A percentile compares a stretch with the other conserved stretches of the same genome.
Evolutionary conservation across 2,329 filamentous ascomycete genomes (phyloP).

Genomic region (Cercospora nicotianae): DNA sequence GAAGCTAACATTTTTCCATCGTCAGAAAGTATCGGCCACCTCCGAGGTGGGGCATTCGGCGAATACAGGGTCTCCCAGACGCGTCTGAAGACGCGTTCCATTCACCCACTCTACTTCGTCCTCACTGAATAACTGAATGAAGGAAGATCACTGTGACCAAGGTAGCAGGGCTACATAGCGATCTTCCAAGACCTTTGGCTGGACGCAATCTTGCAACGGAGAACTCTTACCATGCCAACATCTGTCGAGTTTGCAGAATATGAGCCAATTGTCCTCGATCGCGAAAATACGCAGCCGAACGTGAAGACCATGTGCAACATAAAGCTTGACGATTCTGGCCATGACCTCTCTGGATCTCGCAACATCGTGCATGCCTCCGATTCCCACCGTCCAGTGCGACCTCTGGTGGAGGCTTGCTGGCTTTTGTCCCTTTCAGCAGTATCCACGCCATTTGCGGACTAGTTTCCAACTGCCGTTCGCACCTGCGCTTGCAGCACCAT

Average conservation of each 20-base stretch:
- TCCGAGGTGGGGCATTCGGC: constrained; percentile 1
- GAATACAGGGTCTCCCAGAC: neutral
- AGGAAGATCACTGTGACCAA: neutral
- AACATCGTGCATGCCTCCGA: neutral
- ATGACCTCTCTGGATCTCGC: neutral
- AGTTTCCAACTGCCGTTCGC: neutral
- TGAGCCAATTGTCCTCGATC: neutral
- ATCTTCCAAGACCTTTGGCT: neutral
- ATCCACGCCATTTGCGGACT: neutral
- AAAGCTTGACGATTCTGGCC: too few relatives aligned
- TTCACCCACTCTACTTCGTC: neutral
- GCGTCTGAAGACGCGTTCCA: neutral
- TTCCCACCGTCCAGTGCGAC: neutral
- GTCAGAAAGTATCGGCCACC: neutral
- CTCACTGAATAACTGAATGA: neutral
- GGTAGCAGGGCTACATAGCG: neutral
- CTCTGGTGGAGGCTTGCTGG: neutral
- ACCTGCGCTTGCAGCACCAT: neutral
- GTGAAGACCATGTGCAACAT: too few relatives aligned
- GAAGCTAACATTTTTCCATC: constrained; percentile 5
- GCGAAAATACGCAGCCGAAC: neutral
- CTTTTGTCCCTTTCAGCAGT: neutral
- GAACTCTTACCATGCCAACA: neutral
- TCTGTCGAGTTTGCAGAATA: too few relatives aligned
- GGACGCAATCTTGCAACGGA: neutral